phyloP scores from a whole-genome alignment of 2,329 filamentous ascomycete genomes.

The Arthroderma uncinatum region DNA sequence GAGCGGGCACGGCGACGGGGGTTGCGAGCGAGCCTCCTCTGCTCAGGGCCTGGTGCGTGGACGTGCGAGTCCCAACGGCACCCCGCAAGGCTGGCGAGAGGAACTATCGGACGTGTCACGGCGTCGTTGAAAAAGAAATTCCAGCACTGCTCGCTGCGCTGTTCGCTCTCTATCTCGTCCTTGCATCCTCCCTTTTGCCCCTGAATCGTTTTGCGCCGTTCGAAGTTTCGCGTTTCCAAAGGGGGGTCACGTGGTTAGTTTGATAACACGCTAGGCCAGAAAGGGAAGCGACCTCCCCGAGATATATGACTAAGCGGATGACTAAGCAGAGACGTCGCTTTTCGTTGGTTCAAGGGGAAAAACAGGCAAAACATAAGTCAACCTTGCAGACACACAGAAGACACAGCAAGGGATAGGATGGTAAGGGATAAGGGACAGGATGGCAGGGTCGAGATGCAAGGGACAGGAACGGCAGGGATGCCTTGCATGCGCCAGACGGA shows the following conservation, averaged over 20 bases:
- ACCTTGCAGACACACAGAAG: background rate
- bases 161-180: background rate
- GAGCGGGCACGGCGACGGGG: no score
- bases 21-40: background rate
- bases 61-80: no score
- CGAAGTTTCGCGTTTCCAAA: background rate
- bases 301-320: background rate
- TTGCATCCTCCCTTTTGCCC: background rate
- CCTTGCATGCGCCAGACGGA: background rate
- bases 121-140: background rate
- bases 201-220: background rate
- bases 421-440: background rate
- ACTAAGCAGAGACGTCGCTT: background rate
- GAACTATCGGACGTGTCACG: background rate
- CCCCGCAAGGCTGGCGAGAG: background rate
- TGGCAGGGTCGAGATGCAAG: no score
- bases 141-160: background rate
- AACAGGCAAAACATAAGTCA: background rate
- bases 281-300: background rate
- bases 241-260: background rate
- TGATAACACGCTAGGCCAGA: background rate
- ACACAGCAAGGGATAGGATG: background rate
- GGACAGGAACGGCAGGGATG: background rate
- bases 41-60: no score
- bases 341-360: background rate